These are phyloP conservation scores for Vigna mungo DNA, from an alignment of 306 rosid genomes.

Conservation along the genomic window DNA sequence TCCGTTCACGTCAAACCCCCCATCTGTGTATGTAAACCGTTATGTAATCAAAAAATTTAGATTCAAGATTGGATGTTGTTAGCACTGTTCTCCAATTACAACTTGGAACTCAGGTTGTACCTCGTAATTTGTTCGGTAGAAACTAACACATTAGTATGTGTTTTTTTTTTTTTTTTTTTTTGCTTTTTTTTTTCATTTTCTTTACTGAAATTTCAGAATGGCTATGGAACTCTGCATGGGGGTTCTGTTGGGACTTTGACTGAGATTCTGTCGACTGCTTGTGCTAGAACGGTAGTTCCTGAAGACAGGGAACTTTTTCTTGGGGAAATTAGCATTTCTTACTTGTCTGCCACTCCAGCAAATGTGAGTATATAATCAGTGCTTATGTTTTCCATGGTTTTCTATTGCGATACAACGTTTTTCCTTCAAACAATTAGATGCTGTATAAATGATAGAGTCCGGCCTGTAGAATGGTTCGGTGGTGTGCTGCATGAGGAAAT, in stretches of 20 bases:
- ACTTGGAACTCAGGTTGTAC: neutral
- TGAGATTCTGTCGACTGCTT: conserved; percentile 49
- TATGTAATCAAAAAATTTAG: too few relatives aligned
- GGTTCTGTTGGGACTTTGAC: conserved; percentile 52
- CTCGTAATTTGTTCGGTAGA: too few relatives aligned
- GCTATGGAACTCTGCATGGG: conserved; percentile 53
- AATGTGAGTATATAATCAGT: conserved; percentile 49
- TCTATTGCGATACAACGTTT: neutral
- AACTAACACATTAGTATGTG: too few relatives aligned
- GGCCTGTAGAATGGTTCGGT: neutral
- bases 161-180: too few relatives aligned
- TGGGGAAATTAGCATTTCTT: conserved; percentile 56
- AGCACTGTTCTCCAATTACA: neutral
- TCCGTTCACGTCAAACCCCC: conserved; percentile 37
- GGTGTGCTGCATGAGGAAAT: neutral
- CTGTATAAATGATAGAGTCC: neutral
- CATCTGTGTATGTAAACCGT: conserved; percentile 32
- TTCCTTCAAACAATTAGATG: neutral
- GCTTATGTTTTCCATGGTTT: conserved; percentile 17
- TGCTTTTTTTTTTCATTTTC: conserved; percentile 2
- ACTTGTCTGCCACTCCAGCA: conserved; percentile 49
- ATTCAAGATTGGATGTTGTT: too few relatives aligned
- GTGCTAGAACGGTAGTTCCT: conserved; percentile 59
- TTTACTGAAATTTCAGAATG: conserved; percentile 52
- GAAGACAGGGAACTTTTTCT: conserved; percentile 55